These are phyloP conservation scores for Ascochyta pisi DNA, from an alignment of 2,329 filamentous ascomycete genomes.

Conservation along the genomic window DNA sequence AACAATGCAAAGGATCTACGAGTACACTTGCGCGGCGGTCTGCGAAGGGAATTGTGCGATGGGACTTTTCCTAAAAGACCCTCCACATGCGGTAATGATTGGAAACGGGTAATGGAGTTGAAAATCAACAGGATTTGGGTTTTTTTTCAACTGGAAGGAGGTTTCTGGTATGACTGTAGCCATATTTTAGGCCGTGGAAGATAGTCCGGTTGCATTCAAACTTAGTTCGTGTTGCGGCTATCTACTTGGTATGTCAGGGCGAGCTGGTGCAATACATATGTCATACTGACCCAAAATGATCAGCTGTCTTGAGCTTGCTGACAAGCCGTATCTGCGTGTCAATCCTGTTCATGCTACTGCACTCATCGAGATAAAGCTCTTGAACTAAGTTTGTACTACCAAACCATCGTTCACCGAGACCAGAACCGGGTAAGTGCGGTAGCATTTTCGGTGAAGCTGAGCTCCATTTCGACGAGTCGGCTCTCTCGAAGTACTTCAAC, in stretches of 20 bases:
- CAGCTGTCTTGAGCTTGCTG: neutral
- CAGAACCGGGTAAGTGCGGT: slow-evolving; percentile 36
- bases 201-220: neutral
- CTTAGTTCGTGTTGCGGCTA: neutral
- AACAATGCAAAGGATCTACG: neutral
- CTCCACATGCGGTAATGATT: neutral
- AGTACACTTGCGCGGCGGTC: neutral
- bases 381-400: slow-evolving; percentile 39
- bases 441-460: slow-evolving; percentile 21
- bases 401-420: slow-evolving; percentile 42
- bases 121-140: neutral
- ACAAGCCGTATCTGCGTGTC: slow-evolving; percentile 5
- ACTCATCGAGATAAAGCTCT: slow-evolving; percentile 43
- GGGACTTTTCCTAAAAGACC: neutral
- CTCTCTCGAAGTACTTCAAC: slow-evolving; percentile 33
- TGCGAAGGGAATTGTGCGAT: neutral
- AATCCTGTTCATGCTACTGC: slow-evolving; percentile 43
- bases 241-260: neutral
- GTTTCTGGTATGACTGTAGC: neutral
- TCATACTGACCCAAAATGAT: neutral
- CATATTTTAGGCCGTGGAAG: neutral
- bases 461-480: slow-evolving; percentile 19
- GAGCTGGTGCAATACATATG: neutral
- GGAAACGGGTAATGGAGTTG: neutral
- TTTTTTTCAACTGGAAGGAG: neutral